Evolutionary conservation across 306 rosid genomes (phyloP), one percentile per base, ranked within the genome.

Genomic region (Medicago truncatula): DNA sequence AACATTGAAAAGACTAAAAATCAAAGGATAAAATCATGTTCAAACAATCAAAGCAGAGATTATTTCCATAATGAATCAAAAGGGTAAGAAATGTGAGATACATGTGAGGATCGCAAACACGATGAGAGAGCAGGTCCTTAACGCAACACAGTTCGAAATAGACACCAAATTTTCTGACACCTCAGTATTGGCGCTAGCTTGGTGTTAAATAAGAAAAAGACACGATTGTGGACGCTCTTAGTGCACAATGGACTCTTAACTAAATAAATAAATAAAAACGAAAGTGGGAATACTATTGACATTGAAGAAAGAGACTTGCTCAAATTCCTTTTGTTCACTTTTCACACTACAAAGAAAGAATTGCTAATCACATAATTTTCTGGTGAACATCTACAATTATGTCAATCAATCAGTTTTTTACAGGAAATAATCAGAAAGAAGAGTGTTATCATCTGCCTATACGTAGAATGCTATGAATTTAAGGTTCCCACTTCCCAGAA

Each of bases 331-430:
- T 13, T 57, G 63, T 58, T 58, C 8, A 58, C 8, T 21, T 58
- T 67, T 67, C 74, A 70, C 46, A 50, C 39, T 28, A 2, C 11
- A 5, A 52, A 34, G 15, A 47, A 71, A 77, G 73, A 82, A 34
- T 67, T 73, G 67, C 44, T 73, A 17, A 4, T 53, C 75, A 53
- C 3, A 73, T 70, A 77, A 53, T 39, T 38, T 61, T 61, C 73
- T 52, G 17, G 34, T 60, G 63, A 73, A 77, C 15, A 71, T 20
- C 85, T 70, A 81, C 67, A 58, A 75, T 75, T 58, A 52, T 34
- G 71, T 16, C 70, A 78, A 78, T 81, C 76, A 81, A 81, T 77
- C 67, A 81, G 20, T 60, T 40, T 80, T 76, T 85, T 78, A 85
- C 85, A 74, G 34, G 63, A 69, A 67, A 39, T 18, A 21, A 81